Base-by-base conservation (phyloP, 78 protist species). In the Speleostelium caveatum region DNA sequence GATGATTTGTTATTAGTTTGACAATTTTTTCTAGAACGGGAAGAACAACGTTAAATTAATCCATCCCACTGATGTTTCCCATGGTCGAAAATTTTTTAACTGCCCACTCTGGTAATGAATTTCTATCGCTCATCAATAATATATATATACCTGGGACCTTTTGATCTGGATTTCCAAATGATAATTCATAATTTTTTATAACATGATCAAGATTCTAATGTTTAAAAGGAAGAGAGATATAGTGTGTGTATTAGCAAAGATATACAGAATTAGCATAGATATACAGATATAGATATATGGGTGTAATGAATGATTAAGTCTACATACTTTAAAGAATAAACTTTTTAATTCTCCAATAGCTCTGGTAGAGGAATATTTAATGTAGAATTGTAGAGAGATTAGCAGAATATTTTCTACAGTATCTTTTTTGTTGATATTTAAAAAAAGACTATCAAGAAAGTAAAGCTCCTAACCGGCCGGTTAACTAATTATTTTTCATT, bases 81-180 rank as follows among this genome's bases (percentile, higher is more conserved):
- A 59, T 41, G 0, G 26, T n/a, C 21, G 19, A 14, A 14, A 83
- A 30, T 19, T 22, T 19, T 12, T n/a, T 10, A 12, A 62, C 4
- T 32, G 79, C 91, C 91, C 91, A 83, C 24, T 83, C 73, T 56
- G 36, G 22, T 5, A 83, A 26, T 30, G 35, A 2, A n/a, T 8
- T 32, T 0, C 28, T 24, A 22, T 62, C 42, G 16, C 24, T 55
- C 49, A 83, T 38, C 21, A 83, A 42, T 28, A 83, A 16, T 8
- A 71, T 32, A 83, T 69, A 83, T 2, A 83, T 16, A 21, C 91
- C 77, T 24, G 91, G 72, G 0, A 83, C 91, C 1, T 59, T 69
- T 39, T 39, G 45, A 14, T 60, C 76, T 51, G 74, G 71, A 33
- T 60, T 51, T 2, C 63, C 66, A 42, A 83, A 83, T 16, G 65